These are phyloP conservation scores for Candida vaughaniae DNA, from an alignment of 805 yeast genomes.

Conservation along the genomic window DNA sequence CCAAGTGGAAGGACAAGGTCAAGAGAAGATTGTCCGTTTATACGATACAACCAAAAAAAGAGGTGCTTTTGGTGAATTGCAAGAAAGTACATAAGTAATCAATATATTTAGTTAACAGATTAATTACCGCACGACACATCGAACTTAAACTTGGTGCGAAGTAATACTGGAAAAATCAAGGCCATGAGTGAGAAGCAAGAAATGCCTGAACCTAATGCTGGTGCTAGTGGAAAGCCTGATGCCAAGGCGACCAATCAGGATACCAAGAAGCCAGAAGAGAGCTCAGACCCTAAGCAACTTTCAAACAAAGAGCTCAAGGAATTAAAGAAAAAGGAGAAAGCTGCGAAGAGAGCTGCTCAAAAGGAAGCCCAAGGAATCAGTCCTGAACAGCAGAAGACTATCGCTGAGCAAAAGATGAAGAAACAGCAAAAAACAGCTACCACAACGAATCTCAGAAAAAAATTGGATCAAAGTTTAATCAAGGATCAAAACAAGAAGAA, in stretches of 20 bases:
- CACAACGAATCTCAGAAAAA: slow-evolving; percentile 49
- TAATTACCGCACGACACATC: slow-evolving; percentile 1
- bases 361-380: slow-evolving; percentile 65
- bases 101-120: not conserved
- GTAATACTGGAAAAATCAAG: too few relatives aligned
- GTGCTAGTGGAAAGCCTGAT: too few relatives aligned
- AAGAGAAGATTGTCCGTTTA: slow-evolving; percentile 85
- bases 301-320: slow-evolving; percentile 85
- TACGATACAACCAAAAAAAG: slow-evolving; percentile 90
- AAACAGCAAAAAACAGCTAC: slow-evolving; percentile 46
- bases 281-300: slow-evolving; percentile 21
- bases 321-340: slow-evolving; percentile 83
- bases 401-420: slow-evolving; percentile 43
- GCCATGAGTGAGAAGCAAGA: slow-evolving; percentile 6
- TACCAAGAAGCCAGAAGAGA: not conserved
- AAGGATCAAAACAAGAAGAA: slow-evolving; percentile 34
- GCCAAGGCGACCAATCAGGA: not conserved
- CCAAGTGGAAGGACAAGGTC: slow-evolving; percentile 87
- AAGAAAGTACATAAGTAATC: slow-evolving; percentile 19
- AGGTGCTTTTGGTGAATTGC: slow-evolving; percentile 63
- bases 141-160: too few relatives aligned
- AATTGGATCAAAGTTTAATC: slow-evolving; percentile 15
- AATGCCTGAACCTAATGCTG: too few relatives aligned
- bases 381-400: slow-evolving; percentile 43
- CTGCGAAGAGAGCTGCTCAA: slow-evolving; percentile 87